Evolutionary conservation across 1,139 yeast species (phyloP).

Genomic region (Meyerozyma smithsonii): DNA sequence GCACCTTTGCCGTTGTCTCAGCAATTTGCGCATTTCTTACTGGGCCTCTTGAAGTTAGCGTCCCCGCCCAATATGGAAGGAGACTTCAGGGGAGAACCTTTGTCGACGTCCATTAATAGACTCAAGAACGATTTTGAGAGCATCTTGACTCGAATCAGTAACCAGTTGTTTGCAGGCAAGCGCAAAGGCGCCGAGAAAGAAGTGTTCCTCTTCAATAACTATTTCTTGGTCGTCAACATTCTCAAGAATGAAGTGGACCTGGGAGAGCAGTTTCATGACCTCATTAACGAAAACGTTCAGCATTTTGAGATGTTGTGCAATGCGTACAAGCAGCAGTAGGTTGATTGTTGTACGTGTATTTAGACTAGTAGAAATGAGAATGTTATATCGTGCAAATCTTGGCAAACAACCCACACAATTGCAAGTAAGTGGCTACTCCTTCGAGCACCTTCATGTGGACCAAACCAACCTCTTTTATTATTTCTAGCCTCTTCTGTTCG

Average conservation of each 20-base stretch:
- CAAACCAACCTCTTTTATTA: constrained; percentile 82
- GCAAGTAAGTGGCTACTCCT: constrained; percentile 86
- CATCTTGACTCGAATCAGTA: constrained; percentile 64
- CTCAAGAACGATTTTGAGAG: constrained; percentile 77
- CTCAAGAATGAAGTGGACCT: constrained; percentile 44
- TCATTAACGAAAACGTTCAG: constrained; percentile 52
- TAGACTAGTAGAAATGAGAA: background rate
- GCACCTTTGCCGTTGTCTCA: constrained; percentile 62
- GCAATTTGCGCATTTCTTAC: constrained; percentile 70
- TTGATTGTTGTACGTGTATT: background rate
- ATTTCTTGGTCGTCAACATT: constrained; percentile 50
- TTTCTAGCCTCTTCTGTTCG: constrained; percentile 66
- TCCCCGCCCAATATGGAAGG: constrained; percentile 16
- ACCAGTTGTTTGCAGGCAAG: constrained; percentile 32
- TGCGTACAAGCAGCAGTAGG: constrained; percentile 40
- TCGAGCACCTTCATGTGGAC: constrained; percentile 89
- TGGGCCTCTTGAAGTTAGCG: constrained; percentile 64
- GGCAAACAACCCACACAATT: constrained; percentile 78
- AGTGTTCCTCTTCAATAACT: constrained; percentile 72
- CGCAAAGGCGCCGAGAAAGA: constrained; percentile 50
- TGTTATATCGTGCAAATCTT: constrained; percentile 38
- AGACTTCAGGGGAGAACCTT: constrained; percentile 55
- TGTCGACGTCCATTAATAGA: constrained; percentile 62
- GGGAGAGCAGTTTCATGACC: constrained; percentile 29
- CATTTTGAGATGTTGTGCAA: constrained; percentile 61